Evolutionary conservation across 148 eudicot genomes (phyloP), one percentile per base, ranked within the genome.

Genomic region (Agrostemma githago): DNA sequence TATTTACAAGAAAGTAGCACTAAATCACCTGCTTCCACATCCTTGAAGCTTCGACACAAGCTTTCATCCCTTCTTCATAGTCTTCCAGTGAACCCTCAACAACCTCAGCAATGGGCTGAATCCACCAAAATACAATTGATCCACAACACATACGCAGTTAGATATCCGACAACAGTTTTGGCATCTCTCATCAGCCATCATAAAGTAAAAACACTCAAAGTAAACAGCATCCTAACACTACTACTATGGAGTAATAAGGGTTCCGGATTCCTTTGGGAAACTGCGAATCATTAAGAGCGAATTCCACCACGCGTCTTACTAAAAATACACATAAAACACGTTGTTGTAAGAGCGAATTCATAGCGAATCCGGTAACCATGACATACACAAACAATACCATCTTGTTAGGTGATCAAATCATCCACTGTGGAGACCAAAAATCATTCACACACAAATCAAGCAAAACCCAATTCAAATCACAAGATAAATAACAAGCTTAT

Each of bases 81-180:
- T 92, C 98, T 74, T 88, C 77, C 62, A 85, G 16, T 60, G 97
- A 92, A 74, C 90, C 93, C 83, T 90, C 98, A 38, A 87, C 81
- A 71, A 95, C 93, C 75, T 95, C 93, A 75, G 98, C 97, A 82
- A 95, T 95, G 15, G 79, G 80, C 98, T 95, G 78, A 71, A 86
- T 60, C 67, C 78, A 80, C 62, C 63, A 75, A 26, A 42, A 60
- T 59, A 16, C 62, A 5, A 67, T 48, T 44, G 65, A n/a, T n/a
- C n/a, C n/a, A 76, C 15, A 71, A 20, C 61, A 69, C 12, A 66
- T 42, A 21, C 20, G 43, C 60, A 65, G 53, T 73, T 58, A 48
- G 14, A 62, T 44, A 38, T 43, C 37, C 68, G 46, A 26, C 72
- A 37, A 58, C 48, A n/a, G 20, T 26, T 59, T 38, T 63, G 39